Evolutionary conservation across 225 moss, liverwort and hornwort species (phyloP), one percentile per base, ranked within the genome.

Genomic region (Asterella californica): DNA sequence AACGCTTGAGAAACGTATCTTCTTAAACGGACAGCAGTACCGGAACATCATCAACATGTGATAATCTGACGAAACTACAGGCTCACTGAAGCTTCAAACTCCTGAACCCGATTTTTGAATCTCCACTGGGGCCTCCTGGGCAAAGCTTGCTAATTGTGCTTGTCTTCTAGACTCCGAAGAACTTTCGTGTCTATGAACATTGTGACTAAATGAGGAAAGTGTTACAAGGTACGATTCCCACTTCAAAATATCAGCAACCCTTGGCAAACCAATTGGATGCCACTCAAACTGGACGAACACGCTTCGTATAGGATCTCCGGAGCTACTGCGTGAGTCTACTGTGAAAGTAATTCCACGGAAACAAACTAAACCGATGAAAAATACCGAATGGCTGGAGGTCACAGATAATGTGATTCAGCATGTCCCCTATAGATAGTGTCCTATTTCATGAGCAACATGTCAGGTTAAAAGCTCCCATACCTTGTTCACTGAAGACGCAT

Each of bases 401-500:
- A 5, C 1, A 67, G 14, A 32, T 10, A 33, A 11, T 32, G 1
- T 37, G 29, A 33, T 67, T 67, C 33, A 4, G 64, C 5, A 10
- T n/a, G 33, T 27, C 64, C 12, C 64, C 1, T 10, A 27, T 10
- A 27, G 12, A 1, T 65, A 18, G 34, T 6, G 27, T 70, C 42
- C 69, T n/a, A n/a, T n/a, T n/a, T 19, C 38, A 36, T 42, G 69
- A 70, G 21, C 19, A 70, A 70, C 15, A 5, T 21, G 38, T 18
- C 27, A 53, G 30, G 46, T 10, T 18, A 25, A 27, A n/a, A 76
- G 33, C 18, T 59, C 57, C 57, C 79, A 34, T 37, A 70, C 79
- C 79, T 70, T 70, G 79, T 79, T 79, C 21, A 79, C 53, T 37
- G 79, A 69, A 48, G 79, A 69, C 21, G 79, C 79, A 69, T 79